Base-by-base conservation (phyloP, 2,329 filamentous ascomycete genomes). In the Diaporthe humulicola region DNA sequence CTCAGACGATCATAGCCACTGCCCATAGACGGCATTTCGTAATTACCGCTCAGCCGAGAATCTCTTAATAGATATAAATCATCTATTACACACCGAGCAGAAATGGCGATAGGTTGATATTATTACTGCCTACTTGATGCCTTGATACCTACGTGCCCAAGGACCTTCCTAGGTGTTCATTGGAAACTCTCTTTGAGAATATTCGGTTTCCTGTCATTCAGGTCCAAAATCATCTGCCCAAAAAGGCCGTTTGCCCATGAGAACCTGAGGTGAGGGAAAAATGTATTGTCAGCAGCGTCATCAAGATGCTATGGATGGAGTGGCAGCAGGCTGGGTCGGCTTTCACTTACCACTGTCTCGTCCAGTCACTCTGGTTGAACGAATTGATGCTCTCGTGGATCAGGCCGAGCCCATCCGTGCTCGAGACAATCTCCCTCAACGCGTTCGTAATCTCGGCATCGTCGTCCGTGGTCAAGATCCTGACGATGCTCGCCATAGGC, bases 221-320 rank as follows among this genome's bases (percentile, higher is more conserved):
- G 81, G 83, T 96, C 93, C 72, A 97, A 83, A 38, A 97, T 90
- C 75, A 94, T 93, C 85, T 96, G 93, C n/a, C 94, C 93, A 82
- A 96, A 96, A 28, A 97, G 90, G 0, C 93, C 94, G 81, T 97
- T 97, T n/a, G 94, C 94, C 95, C 95, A 97, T 2, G 94, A 93
- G 81, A 97, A 97, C 93, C 93, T 95, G 75, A 25, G 2, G 1
- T 1, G 14, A 12, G 10, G 25, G 86, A 87, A 25, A 17, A 10
- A 3, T 1, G 4, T 71, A 74, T 42, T 76, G 77, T 70, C 25
- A 73, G 40, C 50, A 56, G 6, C 3, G 56, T 56, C 6, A 42
- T 22, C 17, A 19, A 14, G 45, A 38, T 67, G 8, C 2, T 6
- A 1, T 30, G 22, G 38, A 38, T 38, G 56, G 22, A 42, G 54